phyloP scores from a whole-genome alignment of 1,284 basidiomycete species.

The Stygiomarasmius scandens region DNA sequence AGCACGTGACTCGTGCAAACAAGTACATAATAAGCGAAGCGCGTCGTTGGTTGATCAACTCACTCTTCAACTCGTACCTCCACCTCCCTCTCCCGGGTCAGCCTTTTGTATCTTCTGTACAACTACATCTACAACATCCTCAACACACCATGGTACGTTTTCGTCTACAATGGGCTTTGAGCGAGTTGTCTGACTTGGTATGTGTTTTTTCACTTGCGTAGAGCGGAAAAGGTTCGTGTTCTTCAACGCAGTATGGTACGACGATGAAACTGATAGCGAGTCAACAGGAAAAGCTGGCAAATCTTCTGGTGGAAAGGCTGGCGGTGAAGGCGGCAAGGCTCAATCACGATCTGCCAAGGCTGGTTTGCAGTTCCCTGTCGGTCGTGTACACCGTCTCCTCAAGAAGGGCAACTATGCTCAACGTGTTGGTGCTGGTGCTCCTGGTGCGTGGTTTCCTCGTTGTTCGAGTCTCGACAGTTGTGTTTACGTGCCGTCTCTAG shows the following conservation, averaged over 20 bases:
- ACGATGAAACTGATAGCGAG: constrained; percentile 9
- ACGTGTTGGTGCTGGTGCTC: constrained; percentile 79
- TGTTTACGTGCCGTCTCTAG: constrained; percentile 33
- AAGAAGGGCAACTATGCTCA: constrained; percentile 87
- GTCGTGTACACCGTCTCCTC: constrained; percentile 88
- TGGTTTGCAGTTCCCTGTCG: constrained; percentile 86
- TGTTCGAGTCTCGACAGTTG: background rate
- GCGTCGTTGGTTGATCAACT: constrained; percentile 39
- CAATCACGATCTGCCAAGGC: constrained; percentile 72
- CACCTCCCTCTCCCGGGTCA: constrained; percentile 30
- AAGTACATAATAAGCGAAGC: background rate
- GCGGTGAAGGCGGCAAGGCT: constrained; percentile 52
- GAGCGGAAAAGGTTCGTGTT: constrained; percentile 51
- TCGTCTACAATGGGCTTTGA: constrained; percentile 3
- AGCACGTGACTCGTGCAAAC: background rate
- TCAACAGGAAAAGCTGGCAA: constrained; percentile 59
- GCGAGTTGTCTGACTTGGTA: constrained; percentile 2
- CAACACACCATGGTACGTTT: constrained; percentile 41
- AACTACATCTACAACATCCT: background rate
- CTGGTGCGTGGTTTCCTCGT: constrained; percentile 50
- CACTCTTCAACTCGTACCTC: constrained; percentile 45
- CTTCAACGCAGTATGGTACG: constrained; percentile 4
- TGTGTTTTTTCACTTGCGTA: constrained; percentile 27
- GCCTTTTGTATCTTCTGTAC: background rate
- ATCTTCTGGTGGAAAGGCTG: constrained; percentile 62